Evolutionary conservation across 2,329 filamentous ascomycete genomes (phyloP), one percentile per base, ranked within the genome.

Genomic region (Diplocarpon rosae): DNA sequence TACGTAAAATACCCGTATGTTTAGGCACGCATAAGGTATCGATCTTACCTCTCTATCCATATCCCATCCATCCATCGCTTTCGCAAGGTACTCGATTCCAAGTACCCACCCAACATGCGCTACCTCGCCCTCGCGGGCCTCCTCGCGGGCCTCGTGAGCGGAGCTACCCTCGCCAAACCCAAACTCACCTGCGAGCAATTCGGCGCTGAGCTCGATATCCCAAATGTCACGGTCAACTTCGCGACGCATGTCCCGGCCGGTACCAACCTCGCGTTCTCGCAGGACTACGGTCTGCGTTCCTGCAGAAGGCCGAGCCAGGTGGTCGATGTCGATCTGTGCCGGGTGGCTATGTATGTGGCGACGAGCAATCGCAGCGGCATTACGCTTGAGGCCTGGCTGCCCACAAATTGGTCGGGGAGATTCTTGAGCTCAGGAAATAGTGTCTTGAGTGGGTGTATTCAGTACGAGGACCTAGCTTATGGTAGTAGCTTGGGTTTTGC

Each of bases 401-500:
- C 66, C 5, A 67, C 52, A 3, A 56, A 60, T 51, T 70, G 69
- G 41, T 68, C 53, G 1, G 67, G 45, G n/a, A 65, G 63, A 39
- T 69, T 69, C 47, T 58, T 66, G 13, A 66, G 66, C 43, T 49
- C 56, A 1, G 56, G 56, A 1, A 58, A 56, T 49, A 51, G 53
- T 27, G 54, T 54, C 11, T n/a, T 52, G 6, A 35, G 35, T 38
- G 56, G 56, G 6, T 58, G 55, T 45, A 49, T 56, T 39, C 51
- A 52, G 39, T 54, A 57, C 43, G 10, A 37, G 9, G 51, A 55
- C 40, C 12, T 58, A 15, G 47, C 45, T 10, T 58, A 56, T 46
- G 39, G 48, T 31, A 42, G 43, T 12, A 38, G 36, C 0, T 29
- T 54, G 11, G 55, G 54, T 7, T 58, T 58, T 43, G 54, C 54